These are phyloP conservation scores for Coemansia sp. DNA, from an alignment of 192 early-diverging fungal species.

Conservation along the genomic window DNA sequence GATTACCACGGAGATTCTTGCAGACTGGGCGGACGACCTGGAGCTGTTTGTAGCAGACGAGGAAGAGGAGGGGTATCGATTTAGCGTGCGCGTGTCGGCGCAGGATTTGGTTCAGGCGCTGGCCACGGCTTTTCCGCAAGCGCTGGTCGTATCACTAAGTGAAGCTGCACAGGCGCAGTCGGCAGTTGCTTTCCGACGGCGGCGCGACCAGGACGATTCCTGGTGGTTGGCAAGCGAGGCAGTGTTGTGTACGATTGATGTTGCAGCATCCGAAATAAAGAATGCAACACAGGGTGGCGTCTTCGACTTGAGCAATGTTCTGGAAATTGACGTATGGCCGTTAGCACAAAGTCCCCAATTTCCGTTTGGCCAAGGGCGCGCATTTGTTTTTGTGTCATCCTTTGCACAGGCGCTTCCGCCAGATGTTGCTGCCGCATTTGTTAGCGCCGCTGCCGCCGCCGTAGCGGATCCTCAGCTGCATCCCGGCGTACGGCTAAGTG, in stretches of 20 bases:
- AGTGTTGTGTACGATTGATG: slow-evolving; percentile 74
- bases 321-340: slow-evolving; percentile 79
- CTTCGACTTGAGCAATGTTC: slow-evolving; percentile 74
- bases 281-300: slow-evolving; percentile 38
- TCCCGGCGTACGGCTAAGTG: slow-evolving; percentile 48
- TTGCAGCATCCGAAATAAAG: slow-evolving; percentile 61
- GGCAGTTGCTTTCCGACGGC: slow-evolving; percentile 55
- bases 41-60: slow-evolving; percentile 90
- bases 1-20: slow-evolving; percentile 74
- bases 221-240: slow-evolving; percentile 92
- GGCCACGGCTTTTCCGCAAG: slow-evolving; percentile 46
- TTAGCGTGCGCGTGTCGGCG: slow-evolving; percentile 81
- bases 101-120: slow-evolving; percentile 72
- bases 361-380: slow-evolving; percentile 88
- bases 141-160: slow-evolving; percentile 57
- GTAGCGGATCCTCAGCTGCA: slow-evolving; percentile 52
- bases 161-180: slow-evolving; percentile 54
- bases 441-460: slow-evolving; percentile 73
- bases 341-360: slow-evolving; percentile 53
- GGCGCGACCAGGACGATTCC: slow-evolving; percentile 50
- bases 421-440: slow-evolving; percentile 67
- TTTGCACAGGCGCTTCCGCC: slow-evolving; percentile 72
- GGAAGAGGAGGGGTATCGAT: slow-evolving; percentile 83
- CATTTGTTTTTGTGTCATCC: slow-evolving; percentile 82
- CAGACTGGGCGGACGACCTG: slow-evolving; percentile 80